phyloP scores from a whole-genome alignment of 257 asterid genomes.

The Coffea eugenioides region DNA sequence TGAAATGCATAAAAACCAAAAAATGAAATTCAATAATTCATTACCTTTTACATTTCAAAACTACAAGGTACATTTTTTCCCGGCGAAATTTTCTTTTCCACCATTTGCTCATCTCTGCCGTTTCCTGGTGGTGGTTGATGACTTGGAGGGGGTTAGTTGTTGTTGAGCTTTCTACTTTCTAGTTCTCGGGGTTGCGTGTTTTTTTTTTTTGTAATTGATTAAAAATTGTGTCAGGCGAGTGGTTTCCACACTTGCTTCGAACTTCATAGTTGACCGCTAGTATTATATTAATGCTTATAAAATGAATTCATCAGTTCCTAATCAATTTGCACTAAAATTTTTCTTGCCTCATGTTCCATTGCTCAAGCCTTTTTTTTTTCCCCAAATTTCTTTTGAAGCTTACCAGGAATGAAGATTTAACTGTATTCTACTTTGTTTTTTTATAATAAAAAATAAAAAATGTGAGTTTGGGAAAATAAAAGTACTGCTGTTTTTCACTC shows the following conservation, averaged over 20 bases:
- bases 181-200: neutral
- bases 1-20: too few relatives aligned
- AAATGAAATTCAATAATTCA: neutral
- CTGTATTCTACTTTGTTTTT: neutral
- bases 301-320: neutral
- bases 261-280: neutral
- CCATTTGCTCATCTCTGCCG: too few relatives aligned
- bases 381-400: too few relatives aligned
- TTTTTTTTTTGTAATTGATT: neutral
- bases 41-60: neutral
- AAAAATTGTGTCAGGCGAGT: neutral
- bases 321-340: neutral
- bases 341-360: neutral
- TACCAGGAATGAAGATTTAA: neutral
- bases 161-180: neutral
- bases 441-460: neutral
- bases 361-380: neutral
- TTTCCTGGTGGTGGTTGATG: slow-evolving; percentile 8
- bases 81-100: too few relatives aligned
- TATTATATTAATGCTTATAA: neutral
- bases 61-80: neutral
- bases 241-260: neutral
- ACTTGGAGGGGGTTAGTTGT: neutral
- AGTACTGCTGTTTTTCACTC: too few relatives aligned
- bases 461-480: too few relatives aligned